Conservation (phyloP, 2,329 filamentous ascomycete genomes). For the Penicillium hordei region DNA sequence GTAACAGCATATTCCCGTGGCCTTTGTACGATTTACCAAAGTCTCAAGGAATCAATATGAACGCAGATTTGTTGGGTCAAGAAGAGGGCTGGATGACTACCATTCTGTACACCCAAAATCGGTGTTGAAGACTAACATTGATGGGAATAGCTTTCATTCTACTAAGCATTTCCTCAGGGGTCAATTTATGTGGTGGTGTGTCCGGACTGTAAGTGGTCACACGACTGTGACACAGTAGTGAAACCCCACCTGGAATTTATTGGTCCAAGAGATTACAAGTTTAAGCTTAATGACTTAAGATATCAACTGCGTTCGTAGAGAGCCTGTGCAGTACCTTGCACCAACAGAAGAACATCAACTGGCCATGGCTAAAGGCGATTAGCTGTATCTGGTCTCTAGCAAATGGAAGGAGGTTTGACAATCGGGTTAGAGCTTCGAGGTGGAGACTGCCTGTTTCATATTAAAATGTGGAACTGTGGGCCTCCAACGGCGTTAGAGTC, state of each 20-base stretch:
- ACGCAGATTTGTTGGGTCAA: too few relatives aligned
- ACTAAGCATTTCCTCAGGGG: neutral
- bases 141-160: neutral
- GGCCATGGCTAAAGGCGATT: neutral
- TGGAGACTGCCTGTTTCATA: conserved; percentile 6
- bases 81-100: neutral
- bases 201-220: neutral
- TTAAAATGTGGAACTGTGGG: neutral
- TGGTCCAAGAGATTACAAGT: too few relatives aligned
- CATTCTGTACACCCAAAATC: too few relatives aligned
- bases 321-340: neutral
- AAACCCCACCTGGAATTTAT: neutral
- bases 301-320: neutral
- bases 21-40: neutral
- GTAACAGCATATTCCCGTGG: neutral
- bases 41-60: neutral
- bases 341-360: neutral
- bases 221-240: neutral
- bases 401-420: neutral
- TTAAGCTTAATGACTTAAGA: neutral
- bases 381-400: neutral
- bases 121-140: neutral
- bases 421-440: neutral
- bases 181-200: neutral
- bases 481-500: neutral